Evolutionary conservation across 331 rosid genomes (phyloP), one percentile per base, ranked within the genome.

Genomic region (Prunus yedoensis): DNA sequence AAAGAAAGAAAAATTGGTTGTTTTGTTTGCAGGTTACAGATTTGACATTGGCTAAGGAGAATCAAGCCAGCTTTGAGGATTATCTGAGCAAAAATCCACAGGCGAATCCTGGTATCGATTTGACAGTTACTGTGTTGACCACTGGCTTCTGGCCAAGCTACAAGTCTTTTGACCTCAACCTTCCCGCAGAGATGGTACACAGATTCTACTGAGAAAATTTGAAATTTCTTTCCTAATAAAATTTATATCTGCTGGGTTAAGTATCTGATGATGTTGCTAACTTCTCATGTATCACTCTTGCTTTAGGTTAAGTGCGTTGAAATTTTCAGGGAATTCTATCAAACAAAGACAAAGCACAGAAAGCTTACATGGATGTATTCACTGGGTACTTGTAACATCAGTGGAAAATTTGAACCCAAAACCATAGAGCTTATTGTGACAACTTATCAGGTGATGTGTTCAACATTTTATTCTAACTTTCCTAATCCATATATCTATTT

Each of bases 71-170:
- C 86, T 94, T 94, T 74, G 98, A 94, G 82, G 98, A 94, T 79
- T 94, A 94, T 77, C 84, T 94, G 66, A 88, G 65, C 79, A 88
- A 79, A 77, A 91, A 80, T 83, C 70, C 89, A 5, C 85, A 85
- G 59, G 89, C 91, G 73, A 87, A 86, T 81, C 93, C 98, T 5
- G 98, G 98, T 54, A 85, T 91, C 65, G 98, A 91, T 83, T 86
- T 94, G 85, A 90, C 98, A 0, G 98, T 94, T 68, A 94, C 98
- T 23, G 97, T 94, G 75, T 82, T 94, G 88, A 94, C 97, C 45
- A 90, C 98, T 47, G 97, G 98, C 64, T 94, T 91, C 84, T 94
- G 98, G 98, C 98, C 98, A 74, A 94, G 97, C 84, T 94, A 94
- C 87, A 94, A 91, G 86, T 91, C 98, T 74, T 94, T 94, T 77